Conservation (phyloP, 768 basidiomycete species). For the Termitomyces sp. region DNA sequence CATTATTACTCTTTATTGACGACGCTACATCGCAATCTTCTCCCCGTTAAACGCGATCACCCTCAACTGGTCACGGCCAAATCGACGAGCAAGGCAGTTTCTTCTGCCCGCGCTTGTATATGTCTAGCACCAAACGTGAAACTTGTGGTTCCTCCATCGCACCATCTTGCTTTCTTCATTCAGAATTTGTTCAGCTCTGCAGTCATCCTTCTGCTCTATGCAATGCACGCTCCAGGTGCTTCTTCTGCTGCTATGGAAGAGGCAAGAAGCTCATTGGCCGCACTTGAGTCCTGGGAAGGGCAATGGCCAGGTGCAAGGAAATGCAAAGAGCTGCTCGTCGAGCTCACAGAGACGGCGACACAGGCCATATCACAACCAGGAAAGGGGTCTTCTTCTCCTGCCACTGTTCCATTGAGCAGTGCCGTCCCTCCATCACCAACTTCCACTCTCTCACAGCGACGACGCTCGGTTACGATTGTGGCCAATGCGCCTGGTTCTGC, state of each 20-base stretch:
- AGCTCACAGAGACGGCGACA: constrained; percentile 61
- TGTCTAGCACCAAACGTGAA: constrained; percentile 81
- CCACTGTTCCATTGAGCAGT: not conserved
- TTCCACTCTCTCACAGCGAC: constrained; percentile 35
- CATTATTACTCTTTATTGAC: constrained; percentile 87
- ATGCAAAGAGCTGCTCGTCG: constrained; percentile 74
- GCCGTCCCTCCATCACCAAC: constrained; percentile 16
- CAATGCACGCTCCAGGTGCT: constrained; percentile 71
- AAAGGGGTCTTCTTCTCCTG: constrained; percentile 13
- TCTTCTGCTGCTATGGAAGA: constrained; percentile 78
- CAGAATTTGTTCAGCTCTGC: constrained; percentile 88
- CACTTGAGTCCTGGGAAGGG: constrained; percentile 78
- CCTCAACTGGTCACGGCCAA: constrained; percentile 59
- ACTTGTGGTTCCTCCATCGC: constrained; percentile 77
- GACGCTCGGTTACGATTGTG: constrained; percentile 51
- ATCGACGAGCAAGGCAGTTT: constrained; percentile 75
- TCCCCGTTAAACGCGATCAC: constrained; percentile 74
- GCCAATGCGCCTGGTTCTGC: constrained; percentile 29
- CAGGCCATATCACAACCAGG: constrained; percentile 50
- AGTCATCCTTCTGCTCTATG: constrained; percentile 77
- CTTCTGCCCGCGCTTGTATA: constrained; percentile 81
- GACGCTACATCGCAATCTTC: constrained; percentile 82
- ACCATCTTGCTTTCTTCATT: constrained; percentile 85
- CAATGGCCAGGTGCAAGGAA: constrained; percentile 86
- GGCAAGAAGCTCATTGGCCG: constrained; percentile 62